Conservation (phyloP, 352 stramenopile genomes). For the Elongisporangium senticosum region DNA sequence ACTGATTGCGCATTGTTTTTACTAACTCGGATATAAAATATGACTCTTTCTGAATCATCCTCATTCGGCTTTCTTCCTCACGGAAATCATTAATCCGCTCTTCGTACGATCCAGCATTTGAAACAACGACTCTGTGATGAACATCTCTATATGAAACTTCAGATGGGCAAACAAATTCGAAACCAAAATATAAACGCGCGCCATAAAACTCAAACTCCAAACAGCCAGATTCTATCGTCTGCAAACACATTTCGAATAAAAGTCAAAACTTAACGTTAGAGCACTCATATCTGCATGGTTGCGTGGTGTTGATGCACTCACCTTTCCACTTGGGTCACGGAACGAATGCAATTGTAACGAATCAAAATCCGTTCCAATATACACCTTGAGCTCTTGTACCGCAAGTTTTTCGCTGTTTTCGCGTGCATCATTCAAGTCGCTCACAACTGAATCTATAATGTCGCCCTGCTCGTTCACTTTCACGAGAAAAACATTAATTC, state of each 20-base stretch:
- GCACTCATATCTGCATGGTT: not conserved
- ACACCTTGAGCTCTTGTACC: conserved; percentile 27
- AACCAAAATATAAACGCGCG: conserved; percentile 46
- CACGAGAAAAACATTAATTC: conserved; percentile 17
- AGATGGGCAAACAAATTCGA: conserved; percentile 32
- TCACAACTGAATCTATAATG: not conserved
- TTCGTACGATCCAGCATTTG: conserved; percentile 22
- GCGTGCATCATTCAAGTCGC: not conserved
- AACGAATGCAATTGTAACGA: conserved; percentile 43
- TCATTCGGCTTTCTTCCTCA: conserved; percentile 45
- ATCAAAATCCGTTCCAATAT: conserved; percentile 52
- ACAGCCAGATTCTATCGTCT: conserved; percentile 24
- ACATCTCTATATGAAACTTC: conserved; percentile 7
- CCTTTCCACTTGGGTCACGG: conserved; percentile 32
- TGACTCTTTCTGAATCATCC: conserved; percentile 45
- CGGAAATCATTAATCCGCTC: conserved; percentile 59
- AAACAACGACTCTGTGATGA: conserved; percentile 10
- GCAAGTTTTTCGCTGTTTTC: not conserved
- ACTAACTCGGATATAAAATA: conserved; percentile 70
- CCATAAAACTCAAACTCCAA: conserved; percentile 60
- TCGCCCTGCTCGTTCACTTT: not conserved
- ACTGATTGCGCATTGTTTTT: conserved; percentile 66
- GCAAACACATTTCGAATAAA: not conserved
- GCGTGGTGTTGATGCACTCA: conserved; percentile 9
- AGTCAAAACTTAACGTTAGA: not conserved